These are phyloP conservation scores for Lepiota brunneoincarnata DNA, from an alignment of 768 basidiomycete species.

Conservation along the genomic window DNA sequence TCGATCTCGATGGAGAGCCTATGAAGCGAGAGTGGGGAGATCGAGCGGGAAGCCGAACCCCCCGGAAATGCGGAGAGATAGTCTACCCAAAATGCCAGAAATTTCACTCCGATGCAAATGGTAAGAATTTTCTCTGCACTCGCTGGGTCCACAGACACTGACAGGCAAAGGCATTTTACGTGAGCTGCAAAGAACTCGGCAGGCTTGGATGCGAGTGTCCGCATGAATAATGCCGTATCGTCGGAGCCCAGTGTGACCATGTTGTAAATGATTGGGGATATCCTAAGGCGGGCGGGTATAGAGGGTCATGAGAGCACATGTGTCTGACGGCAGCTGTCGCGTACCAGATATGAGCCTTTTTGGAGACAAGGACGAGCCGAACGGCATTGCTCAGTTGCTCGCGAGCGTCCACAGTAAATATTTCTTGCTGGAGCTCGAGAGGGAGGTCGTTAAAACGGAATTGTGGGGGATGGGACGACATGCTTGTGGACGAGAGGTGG, in stretches of 20 bases:
- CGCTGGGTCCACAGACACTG: conserved; percentile 25
- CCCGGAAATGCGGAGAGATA: conserved; percentile 20
- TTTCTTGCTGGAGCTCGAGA: conserved; percentile 36
- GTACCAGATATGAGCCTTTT: conserved; percentile 31
- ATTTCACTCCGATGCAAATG: conserved; percentile 33
- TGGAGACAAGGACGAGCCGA: conserved; percentile 33
- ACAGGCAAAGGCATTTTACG: conserved; percentile 38
- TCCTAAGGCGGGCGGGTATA: conserved; percentile 22
- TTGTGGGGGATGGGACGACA: conserved; percentile 14
- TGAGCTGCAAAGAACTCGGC: conserved; percentile 30
- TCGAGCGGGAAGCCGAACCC: conserved; percentile 20
- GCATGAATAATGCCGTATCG: conserved; percentile 33
- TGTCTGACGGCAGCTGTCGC: conserved; percentile 2
- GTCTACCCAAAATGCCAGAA: conserved; percentile 38
- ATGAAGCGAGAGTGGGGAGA: conserved; percentile 25
- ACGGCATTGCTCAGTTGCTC: conserved; percentile 23
- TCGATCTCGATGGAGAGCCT: conserved; percentile 33
- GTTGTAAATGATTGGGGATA: conserved; percentile 36
- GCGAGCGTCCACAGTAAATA: conserved; percentile 32
- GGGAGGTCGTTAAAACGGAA: conserved; percentile 34
- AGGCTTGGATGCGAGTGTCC: conserved; percentile 30
- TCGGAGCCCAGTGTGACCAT: conserved; percentile 31
- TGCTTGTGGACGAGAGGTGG: conserved; percentile 18
- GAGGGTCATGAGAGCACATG: not conserved
- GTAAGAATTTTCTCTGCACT: conserved; percentile 29